These are phyloP conservation scores for Naganishia randhawae DNA, from an alignment of 768 basidiomycete genomes.

Conservation along the genomic window DNA sequence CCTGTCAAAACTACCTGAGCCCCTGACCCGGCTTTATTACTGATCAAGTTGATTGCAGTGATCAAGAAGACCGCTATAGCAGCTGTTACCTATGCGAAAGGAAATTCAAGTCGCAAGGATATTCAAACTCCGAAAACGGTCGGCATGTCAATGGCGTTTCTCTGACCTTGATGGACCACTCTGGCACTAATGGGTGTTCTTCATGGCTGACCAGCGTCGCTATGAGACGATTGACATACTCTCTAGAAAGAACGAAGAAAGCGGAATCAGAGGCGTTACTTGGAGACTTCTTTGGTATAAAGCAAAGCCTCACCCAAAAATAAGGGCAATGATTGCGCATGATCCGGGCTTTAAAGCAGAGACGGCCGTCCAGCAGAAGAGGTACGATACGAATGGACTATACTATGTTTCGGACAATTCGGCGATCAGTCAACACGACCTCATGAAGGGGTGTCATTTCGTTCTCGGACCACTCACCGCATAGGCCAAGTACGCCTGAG, in stretches of 20 bases:
- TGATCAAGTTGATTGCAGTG: constrained; percentile 71
- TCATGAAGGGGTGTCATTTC: background rate
- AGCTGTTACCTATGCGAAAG: constrained; percentile 60
- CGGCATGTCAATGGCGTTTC: background rate
- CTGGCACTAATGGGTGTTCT: constrained; percentile 59
- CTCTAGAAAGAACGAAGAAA: constrained; percentile 47
- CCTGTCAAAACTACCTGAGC: constrained; percentile 81
- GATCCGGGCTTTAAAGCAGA: constrained; percentile 69
- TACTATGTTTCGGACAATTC: constrained; percentile 34
- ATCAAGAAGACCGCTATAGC: constrained; percentile 67
- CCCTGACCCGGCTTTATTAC: constrained; percentile 71
- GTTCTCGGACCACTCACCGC: constrained; percentile 58
- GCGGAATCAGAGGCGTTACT: background rate
- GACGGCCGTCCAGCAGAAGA: constrained; percentile 93
- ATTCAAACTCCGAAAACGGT: background rate
- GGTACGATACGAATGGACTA: constrained; percentile 60
- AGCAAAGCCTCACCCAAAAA: constrained; percentile 41
- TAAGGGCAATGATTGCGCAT: constrained; percentile 72
- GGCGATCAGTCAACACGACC: background rate
- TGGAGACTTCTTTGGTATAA: background rate
- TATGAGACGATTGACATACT: constrained; percentile 86
- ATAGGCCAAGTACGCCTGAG: constrained; percentile 79
- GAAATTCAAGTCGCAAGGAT: background rate
- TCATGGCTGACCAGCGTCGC: constrained; percentile 69
- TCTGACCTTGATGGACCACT: constrained; percentile 73